Evolutionary conservation across 306 rosid genomes (phyloP).

Genomic region (Quercus mongolica): DNA sequence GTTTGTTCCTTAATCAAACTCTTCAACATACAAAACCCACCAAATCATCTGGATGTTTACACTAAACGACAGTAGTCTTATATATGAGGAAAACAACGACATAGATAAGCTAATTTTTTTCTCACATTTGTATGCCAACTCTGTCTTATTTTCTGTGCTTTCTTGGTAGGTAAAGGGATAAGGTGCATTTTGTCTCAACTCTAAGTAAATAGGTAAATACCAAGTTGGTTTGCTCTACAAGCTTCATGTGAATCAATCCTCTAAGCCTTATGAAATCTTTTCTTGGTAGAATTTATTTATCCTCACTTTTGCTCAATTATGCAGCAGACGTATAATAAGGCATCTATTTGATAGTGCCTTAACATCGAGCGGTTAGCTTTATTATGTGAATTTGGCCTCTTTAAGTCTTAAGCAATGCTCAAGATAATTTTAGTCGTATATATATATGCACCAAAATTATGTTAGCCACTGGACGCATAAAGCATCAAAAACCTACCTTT

Average conservation of each 20-base stretch:
- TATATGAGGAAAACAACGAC: neutral
- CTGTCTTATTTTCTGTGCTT: slow-evolving; percentile 2
- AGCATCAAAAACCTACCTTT: neutral
- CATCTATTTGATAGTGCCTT: neutral
- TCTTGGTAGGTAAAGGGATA: neutral
- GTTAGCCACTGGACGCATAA: neutral
- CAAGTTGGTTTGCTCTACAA: neutral
- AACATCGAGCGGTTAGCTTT: neutral
- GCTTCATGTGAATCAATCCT: neutral
- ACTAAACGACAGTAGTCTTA: neutral
- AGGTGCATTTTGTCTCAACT: neutral
- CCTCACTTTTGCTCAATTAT: neutral
- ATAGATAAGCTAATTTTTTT: neutral
- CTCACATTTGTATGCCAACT: neutral
- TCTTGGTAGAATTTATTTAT: neutral
- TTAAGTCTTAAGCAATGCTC: no score
- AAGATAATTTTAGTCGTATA: neutral
- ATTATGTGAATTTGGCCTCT: neutral
- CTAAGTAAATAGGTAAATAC: no score
- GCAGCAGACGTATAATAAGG: neutral
- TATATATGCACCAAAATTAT: neutral
- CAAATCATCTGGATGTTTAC: slow-evolving; percentile 4
- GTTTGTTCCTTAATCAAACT: slow-evolving; percentile 28
- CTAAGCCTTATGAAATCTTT: neutral
- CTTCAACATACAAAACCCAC: neutral